Evolutionary conservation across 805 yeast species (phyloP).

Genomic region (Teunomyces funiuensis): DNA sequence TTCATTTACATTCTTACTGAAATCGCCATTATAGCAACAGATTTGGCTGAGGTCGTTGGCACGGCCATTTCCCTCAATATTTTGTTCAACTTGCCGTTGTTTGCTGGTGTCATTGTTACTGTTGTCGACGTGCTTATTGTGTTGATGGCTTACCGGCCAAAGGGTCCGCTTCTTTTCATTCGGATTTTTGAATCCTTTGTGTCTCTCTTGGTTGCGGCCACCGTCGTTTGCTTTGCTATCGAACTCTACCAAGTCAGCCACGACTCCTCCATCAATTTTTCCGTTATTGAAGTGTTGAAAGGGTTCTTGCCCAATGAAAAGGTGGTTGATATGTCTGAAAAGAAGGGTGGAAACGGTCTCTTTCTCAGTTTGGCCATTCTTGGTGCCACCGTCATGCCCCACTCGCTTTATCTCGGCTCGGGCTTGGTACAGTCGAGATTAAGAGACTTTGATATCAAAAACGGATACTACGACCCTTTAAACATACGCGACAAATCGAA

Average conservation of each 20-base stretch:
- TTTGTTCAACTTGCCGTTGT: conserved; percentile 73
- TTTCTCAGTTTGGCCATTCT: conserved; percentile 79
- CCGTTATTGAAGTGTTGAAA: conserved; percentile 49
- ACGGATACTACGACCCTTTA: conserved; percentile 50
- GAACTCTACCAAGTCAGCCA: conserved; percentile 70
- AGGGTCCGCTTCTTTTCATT: conserved; percentile 74
- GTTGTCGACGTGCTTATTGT: conserved; percentile 84
- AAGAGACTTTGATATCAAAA: conserved; percentile 64
- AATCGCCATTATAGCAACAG: conserved; percentile 90
- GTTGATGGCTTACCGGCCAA: conserved; percentile 82
- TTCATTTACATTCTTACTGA: conserved; percentile 78
- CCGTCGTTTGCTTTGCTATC: conserved; percentile 81
- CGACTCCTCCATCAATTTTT: conserved; percentile 45
- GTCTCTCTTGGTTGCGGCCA: conserved; percentile 70
- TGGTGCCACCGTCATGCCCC: conserved; percentile 97
- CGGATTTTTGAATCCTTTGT: conserved; percentile 83
- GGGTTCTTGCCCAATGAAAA: conserved; percentile 64
- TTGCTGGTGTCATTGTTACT: conserved; percentile 81
- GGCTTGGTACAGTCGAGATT: conserved; percentile 86
- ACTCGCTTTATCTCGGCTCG: conserved; percentile 79
- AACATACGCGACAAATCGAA: not conserved
- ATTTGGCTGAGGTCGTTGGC: conserved; percentile 97
- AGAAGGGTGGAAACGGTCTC: conserved; percentile 50
- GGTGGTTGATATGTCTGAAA: conserved; percentile 27
- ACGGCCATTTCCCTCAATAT: conserved; percentile 92